Conservation (phyloP, 805 yeast genomes). For the Candida ascalaphidarum region DNA sequence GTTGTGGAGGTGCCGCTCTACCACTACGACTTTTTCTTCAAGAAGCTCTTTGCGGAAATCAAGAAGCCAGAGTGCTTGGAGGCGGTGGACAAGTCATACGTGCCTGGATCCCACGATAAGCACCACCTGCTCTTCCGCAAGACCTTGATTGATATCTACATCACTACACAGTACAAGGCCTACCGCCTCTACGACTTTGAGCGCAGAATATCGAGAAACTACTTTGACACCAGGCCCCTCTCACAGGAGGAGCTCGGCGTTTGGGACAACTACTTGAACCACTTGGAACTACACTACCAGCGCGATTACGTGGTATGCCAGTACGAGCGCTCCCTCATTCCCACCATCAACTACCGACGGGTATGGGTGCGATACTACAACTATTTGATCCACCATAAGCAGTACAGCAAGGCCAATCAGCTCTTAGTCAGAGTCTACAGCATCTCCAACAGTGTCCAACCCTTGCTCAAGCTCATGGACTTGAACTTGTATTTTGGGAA, state of each 20-base stretch:
- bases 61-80: slow-evolving; percentile 11
- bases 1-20: slow-evolving; percentile 49
- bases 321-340: slow-evolving; percentile 42
- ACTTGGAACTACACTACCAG: slow-evolving; percentile 34
- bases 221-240: slow-evolving; percentile 23
- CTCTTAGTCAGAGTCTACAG: slow-evolving; percentile 28
- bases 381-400: slow-evolving; percentile 21
- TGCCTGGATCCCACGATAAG: slow-evolving; percentile 11
- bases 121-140: slow-evolving; percentile 23
- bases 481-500: slow-evolving; percentile 32
- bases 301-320: slow-evolving; percentile 15
- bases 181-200: slow-evolving; percentile 46
- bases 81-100: slow-evolving; percentile 7
- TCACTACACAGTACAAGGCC: slow-evolving; percentile 45
- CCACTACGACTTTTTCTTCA: slow-evolving; percentile 41
- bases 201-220: slow-evolving; percentile 27
- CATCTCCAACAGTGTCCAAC: slow-evolving; percentile 15
- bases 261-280: slow-evolving; percentile 54
- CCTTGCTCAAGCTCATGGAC: slow-evolving; percentile 36
- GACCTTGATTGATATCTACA: slow-evolving; percentile 42
- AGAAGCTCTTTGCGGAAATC: slow-evolving; percentile 23
- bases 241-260: slow-evolving; percentile 41
- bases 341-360: slow-evolving; percentile 34
- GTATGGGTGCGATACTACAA: slow-evolving; percentile 46
- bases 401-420: slow-evolving; percentile 27